These are phyloP conservation scores for Entomortierella beljakovae DNA, from an alignment of 192 early-diverging fungal genomes.

Conservation along the genomic window DNA sequence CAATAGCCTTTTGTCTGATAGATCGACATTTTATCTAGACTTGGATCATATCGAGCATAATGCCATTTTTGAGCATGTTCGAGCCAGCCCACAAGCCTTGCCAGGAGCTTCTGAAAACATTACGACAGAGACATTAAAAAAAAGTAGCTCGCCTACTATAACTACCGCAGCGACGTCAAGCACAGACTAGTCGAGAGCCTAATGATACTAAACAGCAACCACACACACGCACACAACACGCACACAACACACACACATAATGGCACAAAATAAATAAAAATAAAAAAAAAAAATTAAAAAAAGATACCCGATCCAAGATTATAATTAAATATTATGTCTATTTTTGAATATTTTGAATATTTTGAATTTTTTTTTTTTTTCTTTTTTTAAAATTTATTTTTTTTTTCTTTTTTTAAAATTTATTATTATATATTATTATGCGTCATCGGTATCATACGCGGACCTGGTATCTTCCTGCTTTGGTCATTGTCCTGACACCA, in stretches of 20 bases:
- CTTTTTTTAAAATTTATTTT: neutral
- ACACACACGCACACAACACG: too few species aligned
- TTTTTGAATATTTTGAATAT: too few species aligned
- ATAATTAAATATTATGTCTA: neutral
- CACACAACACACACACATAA: too few species aligned
- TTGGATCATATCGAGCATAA: conserved; percentile 25
- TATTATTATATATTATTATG: conserved; percentile 1
- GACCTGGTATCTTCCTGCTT: conserved; percentile 72
- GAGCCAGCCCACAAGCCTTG: conserved; percentile 28
- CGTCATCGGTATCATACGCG: conserved; percentile 50
- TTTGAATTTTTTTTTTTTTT: neutral
- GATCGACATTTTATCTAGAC: conserved; percentile 6
- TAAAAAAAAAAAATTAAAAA: conserved; percentile 1
- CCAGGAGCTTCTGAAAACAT: neutral
- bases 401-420: neutral
- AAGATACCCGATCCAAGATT: neutral
- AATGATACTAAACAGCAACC: too few species aligned
- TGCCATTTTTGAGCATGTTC: conserved; percentile 23
- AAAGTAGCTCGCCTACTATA: neutral
- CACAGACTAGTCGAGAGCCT: neutral
- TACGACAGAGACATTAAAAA: neutral
- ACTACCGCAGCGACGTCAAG: neutral
- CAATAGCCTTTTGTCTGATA: neutral
- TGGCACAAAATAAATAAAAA: conserved; percentile 5
- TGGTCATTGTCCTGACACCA: conserved; percentile 69